phyloP scores from a whole-genome alignment of 2,329 filamentous ascomycete species.

The Penicillium rolfsii region DNA sequence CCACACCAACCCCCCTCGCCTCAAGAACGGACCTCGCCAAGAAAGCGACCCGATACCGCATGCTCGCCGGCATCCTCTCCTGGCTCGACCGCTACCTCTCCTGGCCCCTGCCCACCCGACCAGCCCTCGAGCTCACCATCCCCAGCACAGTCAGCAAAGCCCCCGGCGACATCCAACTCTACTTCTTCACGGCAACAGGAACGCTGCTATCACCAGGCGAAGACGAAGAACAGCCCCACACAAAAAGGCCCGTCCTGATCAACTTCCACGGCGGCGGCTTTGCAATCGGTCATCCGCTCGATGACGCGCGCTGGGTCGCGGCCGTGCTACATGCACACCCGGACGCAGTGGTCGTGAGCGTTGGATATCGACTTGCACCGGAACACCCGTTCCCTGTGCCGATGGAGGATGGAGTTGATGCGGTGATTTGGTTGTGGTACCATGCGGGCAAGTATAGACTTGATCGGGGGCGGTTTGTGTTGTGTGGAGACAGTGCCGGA shows the following conservation, averaged over 20 bases:
- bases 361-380: slow-evolving; percentile 32
- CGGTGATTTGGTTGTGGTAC: slow-evolving; percentile 28
- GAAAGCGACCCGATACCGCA: slow-evolving; percentile 22
- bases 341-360: slow-evolving; percentile 26
- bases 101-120: slow-evolving; percentile 16
- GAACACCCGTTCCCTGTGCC: slow-evolving; percentile 29
- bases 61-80: slow-evolving; percentile 18
- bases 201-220: slow-evolving; percentile 2
- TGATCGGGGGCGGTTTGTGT: slow-evolving; percentile 19
- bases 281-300: slow-evolving; percentile 23
- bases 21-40: slow-evolving; percentile 11
- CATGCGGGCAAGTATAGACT: slow-evolving; percentile 23
- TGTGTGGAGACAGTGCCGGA: slow-evolving; percentile 26
- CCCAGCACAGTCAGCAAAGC: slow-evolving; percentile 23
- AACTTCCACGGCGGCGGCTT: slow-evolving; percentile 30
- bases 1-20: slow-evolving; percentile 1
- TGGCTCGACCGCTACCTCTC: slow-evolving; percentile 25
- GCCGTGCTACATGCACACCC: slow-evolving; percentile 16
- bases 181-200: slow-evolving; percentile 20
- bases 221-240: background rate
- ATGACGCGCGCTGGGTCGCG: slow-evolving; percentile 24
- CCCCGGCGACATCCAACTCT: slow-evolving; percentile 19
- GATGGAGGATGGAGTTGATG: slow-evolving; percentile 32
- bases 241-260: slow-evolving; percentile 22
- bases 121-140: slow-evolving; percentile 18